Evolutionary conservation across 192 early-diverging fungal species (phyloP).

Genomic region (Coemansia sp.): DNA sequence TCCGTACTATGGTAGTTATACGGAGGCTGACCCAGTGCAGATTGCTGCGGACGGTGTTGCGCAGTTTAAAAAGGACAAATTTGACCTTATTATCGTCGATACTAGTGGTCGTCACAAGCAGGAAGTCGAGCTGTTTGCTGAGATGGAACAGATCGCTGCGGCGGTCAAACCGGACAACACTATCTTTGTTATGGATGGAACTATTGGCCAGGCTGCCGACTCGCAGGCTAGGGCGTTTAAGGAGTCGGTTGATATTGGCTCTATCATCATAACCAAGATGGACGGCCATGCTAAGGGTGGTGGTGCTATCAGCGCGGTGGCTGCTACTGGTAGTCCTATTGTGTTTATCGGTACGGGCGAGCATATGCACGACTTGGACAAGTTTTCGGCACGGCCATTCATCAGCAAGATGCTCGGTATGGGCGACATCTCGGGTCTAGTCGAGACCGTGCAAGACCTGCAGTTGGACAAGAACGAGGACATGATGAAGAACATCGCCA

Average conservation of each 20-base stretch:
- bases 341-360: slow-evolving; percentile 97
- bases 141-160: slow-evolving; percentile 93
- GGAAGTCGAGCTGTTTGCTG: slow-evolving; percentile 91
- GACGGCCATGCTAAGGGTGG: slow-evolving; percentile 99
- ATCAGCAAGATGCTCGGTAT: slow-evolving; percentile 94
- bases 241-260: slow-evolving; percentile 90
- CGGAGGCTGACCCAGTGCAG: slow-evolving; percentile 89
- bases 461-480: slow-evolving; percentile 85
- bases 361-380: slow-evolving; percentile 94
- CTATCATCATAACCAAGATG: slow-evolving; percentile 98
- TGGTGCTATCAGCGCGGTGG: slow-evolving; percentile 97
- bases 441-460: slow-evolving; percentile 89
- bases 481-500: slow-evolving; percentile 88
- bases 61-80: slow-evolving; percentile 90
- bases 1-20: slow-evolving; percentile 92
- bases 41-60: slow-evolving; percentile 91
- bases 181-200: slow-evolving; percentile 98
- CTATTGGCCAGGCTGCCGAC: slow-evolving; percentile 97
- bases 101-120: slow-evolving; percentile 97
- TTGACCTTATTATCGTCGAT: slow-evolving; percentile 98
- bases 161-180: slow-evolving; percentile 87
- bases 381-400: slow-evolving; percentile 87
- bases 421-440: slow-evolving; percentile 87
- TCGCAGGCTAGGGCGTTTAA: slow-evolving; percentile 91
- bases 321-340: slow-evolving; percentile 91